Percentiles rank a stretch among this genome's conserved stretches.
phyloP scores from a whole-genome alignment of 1,284 basidiomycete species.

The Sanghuangporus sanghuang region DNA sequence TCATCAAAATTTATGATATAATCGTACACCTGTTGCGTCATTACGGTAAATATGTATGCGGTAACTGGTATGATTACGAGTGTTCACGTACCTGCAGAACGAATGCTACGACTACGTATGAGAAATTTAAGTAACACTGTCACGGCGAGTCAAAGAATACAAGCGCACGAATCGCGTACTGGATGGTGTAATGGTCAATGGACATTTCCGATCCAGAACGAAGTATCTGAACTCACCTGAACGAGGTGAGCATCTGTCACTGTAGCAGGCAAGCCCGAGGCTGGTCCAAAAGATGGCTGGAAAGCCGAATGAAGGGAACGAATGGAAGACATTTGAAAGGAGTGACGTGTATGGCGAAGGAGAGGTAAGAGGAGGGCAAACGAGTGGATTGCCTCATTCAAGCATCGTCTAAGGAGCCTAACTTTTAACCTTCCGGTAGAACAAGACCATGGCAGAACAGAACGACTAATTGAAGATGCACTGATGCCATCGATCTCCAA shows the following conservation, averaged over 20 bases:
- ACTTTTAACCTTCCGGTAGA: not conserved
- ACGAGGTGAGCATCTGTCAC: not conserved
- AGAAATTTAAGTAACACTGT: not conserved
- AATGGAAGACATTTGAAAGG: not conserved
- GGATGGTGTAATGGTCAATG: not conserved
- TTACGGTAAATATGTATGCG: not conserved
- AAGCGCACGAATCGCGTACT: not conserved
- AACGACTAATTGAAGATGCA: not conserved
- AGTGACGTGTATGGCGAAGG: not conserved
- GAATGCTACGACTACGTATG: not conserved
- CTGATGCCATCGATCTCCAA: not conserved
- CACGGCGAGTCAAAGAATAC: not conserved
- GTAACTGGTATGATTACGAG: not conserved
- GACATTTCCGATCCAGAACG: not conserved
- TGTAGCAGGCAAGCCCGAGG: not conserved
- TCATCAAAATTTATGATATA: slow-evolving; percentile 7
- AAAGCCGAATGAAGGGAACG: not conserved
- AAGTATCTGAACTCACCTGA: not conserved
- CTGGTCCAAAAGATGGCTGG: not conserved
- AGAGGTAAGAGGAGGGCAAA: not conserved
- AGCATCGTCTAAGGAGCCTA: no score
- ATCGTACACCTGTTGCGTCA: not conserved
- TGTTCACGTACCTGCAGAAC: not conserved
- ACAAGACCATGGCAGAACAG: not conserved
- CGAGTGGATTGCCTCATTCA: not conserved